Base-by-base conservation (phyloP, 1,139 yeast genomes). In the Suhomyces taliae region DNA sequence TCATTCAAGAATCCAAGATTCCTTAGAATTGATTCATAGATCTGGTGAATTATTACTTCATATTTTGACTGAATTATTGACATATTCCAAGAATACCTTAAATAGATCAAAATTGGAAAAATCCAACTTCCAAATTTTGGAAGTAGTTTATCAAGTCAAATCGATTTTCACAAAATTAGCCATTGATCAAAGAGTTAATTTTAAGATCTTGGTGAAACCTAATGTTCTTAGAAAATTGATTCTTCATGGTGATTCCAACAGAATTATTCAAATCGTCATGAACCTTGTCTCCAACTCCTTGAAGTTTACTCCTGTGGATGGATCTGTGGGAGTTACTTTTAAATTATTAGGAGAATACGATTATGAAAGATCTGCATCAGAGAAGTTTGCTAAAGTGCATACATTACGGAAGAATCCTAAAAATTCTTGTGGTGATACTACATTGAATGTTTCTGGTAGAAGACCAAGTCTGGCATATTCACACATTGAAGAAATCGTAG, bases 161-260 rank as follows among this genome's bases (percentile, higher is more conserved):
- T 90, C 96, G 0, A 91, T 93, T 61, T 93, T 93, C 67, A 82
- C 86, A 39, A 91, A 90, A 62, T 79, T 90, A 50, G 95, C 97
- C 1, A 76, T 74, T 46, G 91, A 85, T 60, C 93, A 87, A 59
- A 73, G 85, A 49, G 95, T 90, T 11, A 76, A 78, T 48, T 72
- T 88, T 38, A 71, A 79, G 27, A 78, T 87, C 8, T 59, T 71
- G 1, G 65, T 87, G 19, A 75, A 70, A 45, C 95, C 95, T n/a
- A 80, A 82, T 50, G 64, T 78, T 3, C 60, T 82, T 51, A 67
- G 89, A 57, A 76, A 80, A 62, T 76, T 87, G 72, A 77, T 87
- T 7, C 65, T 91, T 5, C 81, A 77, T 64, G 97, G 97, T 7
- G 98, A 93, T 65, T 81, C 91, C 4, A 88, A 88, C 63, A 75